Base-by-base conservation (phyloP, 2,329 filamentous ascomycete genomes). In the Diaporthe sp. region DNA sequence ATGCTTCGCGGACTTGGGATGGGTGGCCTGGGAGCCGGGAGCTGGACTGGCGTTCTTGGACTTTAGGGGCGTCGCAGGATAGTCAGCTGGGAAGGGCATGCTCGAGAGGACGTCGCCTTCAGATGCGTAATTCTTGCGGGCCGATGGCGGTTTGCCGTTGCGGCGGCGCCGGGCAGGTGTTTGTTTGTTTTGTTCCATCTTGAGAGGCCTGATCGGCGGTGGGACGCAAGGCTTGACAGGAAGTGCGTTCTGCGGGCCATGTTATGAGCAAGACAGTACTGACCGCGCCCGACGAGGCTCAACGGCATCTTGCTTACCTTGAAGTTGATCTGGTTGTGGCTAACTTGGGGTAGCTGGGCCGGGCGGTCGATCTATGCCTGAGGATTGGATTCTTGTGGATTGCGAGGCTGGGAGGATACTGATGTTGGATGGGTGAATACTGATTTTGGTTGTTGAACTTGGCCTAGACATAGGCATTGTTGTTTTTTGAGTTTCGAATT, bases 71-170 rank as follows among this genome's bases (percentile, higher is more conserved):
- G 89, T 90, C 35, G 78, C 80, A 40, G 85, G 84, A 38, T 82
- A 79, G 60, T 80, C 85, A 79, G 76, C 85, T 80, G 78, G 82
- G 77, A 79, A 81, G 69, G 77, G 79, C 75, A 79, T 83, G 77
- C 81, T 83, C 77, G 76, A 82, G 58, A 80, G 82, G 77, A 83
- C 82, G 78, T 91, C 90, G 78, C 88, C 90, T 80, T 91, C 90
- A 4, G 90, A 91, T 33, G 88, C 89, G 78, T 91, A 91, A n/a
- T 85, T 86, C 81, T 89, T 91, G 75, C 87, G 87, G 15, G 82
- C 83, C 22, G 86, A 79, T 25, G 82, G 77, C 77, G 78, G 80
- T 77, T 86, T 81, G 77, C 82, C 81, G 75, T 85, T 81, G 80
- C 83, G 78, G 80, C 85, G 81, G 80, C 86, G 83, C 78, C 85